phyloP scores from a whole-genome alignment of 2,329 filamentous ascomycete genomes.

The Colletotrichum trifolii region DNA sequence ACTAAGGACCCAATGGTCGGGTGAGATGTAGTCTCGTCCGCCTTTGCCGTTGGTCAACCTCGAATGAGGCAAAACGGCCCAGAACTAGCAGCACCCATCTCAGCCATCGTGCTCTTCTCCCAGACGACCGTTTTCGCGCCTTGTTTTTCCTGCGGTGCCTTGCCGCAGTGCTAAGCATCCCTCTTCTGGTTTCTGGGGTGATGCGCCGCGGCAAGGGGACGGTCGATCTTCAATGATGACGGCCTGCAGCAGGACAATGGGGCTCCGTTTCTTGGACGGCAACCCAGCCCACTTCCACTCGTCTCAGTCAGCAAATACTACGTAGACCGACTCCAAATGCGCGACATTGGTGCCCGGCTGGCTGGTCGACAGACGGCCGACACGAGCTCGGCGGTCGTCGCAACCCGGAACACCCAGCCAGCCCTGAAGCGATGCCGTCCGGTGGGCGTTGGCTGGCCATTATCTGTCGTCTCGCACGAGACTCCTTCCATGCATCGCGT shows the following conservation, averaged over 20 bases:
- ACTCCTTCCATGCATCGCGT: not conserved
- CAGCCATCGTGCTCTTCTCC: not conserved
- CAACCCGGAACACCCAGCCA: constrained; percentile 5
- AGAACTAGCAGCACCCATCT: not conserved
- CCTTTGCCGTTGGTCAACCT: too few species aligned
- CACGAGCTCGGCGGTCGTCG: constrained; percentile 1
- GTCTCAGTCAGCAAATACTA: constrained; percentile 11
- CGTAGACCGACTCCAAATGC: not conserved
- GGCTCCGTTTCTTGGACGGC: constrained; percentile 28
- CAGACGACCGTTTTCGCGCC: constrained; percentile 15
- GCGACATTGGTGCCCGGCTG: constrained; percentile 8
- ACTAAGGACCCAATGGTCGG: too few species aligned
- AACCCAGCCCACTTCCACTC: constrained; percentile 11
- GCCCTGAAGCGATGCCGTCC: not conserved
- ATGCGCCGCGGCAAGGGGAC: constrained; percentile 28
- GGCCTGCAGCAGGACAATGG: constrained; percentile 32
- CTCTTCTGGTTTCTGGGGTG: constrained; percentile 33
- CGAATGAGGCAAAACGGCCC: not conserved
- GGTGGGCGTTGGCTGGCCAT: constrained; percentile 23
- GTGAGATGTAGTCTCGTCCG: too few species aligned
- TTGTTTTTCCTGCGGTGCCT: constrained; percentile 21
- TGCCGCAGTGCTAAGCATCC: constrained; percentile 22
- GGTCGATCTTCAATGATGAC: constrained; percentile 33
- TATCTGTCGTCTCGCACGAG: constrained; percentile 15
- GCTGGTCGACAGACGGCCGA: constrained; percentile 9